phyloP scores from a whole-genome alignment of 2,329 filamentous ascomycete genomes.

The Fusarium nematophilum region DNA sequence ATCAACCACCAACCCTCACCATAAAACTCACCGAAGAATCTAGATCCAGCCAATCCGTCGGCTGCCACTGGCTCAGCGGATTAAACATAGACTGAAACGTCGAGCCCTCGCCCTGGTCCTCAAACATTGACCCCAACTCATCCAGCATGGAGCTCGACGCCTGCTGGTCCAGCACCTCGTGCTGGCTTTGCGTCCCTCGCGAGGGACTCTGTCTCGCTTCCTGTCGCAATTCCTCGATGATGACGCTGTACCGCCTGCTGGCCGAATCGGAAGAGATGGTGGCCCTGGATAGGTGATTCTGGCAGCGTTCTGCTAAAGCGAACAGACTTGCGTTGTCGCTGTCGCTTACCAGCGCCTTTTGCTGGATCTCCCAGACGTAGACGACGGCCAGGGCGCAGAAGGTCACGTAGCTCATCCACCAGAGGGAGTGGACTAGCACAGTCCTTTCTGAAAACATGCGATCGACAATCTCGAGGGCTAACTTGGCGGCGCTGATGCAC shows the following conservation, averaged over 20 bases:
- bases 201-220: slow-evolving; percentile 16
- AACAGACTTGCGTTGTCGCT: slow-evolving; percentile 44
- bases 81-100: slow-evolving; percentile 7
- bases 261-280: slow-evolving; percentile 53
- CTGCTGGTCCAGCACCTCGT: too few relatives aligned
- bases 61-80: slow-evolving; percentile 5
- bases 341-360: slow-evolving; percentile 19
- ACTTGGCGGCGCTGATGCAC: slow-evolving; percentile 54
- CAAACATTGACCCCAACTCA: slow-evolving; percentile 1
- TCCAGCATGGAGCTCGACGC: not conserved
- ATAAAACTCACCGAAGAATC: not conserved
- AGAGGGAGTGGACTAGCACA: slow-evolving; percentile 59
- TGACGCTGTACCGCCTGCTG: slow-evolving; percentile 61
- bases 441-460: slow-evolving; percentile 18
- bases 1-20: too few relatives aligned
- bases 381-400: slow-evolving; percentile 65
- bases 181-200: not conserved
- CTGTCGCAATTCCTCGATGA: slow-evolving; percentile 62
- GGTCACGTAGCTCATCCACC: slow-evolving; percentile 65
- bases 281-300: slow-evolving; percentile 55
- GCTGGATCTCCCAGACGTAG: slow-evolving; percentile 66
- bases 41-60: slow-evolving; percentile 6
- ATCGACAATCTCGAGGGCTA: slow-evolving; percentile 12
- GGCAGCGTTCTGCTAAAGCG: slow-evolving; percentile 58
- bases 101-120: not conserved